Base-by-base conservation (phyloP, 2,329 filamentous ascomycete genomes). In the Penicillium decumbens region DNA sequence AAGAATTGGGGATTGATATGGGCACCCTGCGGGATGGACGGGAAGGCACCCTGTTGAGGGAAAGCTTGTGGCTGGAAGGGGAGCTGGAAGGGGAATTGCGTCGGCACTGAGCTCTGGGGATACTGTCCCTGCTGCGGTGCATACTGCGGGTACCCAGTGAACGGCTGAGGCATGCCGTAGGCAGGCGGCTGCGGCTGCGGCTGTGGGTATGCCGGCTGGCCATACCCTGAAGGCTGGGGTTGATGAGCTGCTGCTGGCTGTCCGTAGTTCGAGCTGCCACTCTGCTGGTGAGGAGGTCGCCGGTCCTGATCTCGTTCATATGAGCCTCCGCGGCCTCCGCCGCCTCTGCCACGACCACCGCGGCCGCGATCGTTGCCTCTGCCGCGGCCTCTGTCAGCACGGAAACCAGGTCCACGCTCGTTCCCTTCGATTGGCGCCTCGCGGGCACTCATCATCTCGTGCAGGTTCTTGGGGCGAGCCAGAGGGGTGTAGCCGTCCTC, bases 401-500 rank as follows among this genome's bases (percentile, higher is more conserved):
- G 66, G 60, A 75, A 64, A 62, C 67, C 56, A 53, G 68, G 49
- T 57, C 68, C 64, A 62, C 73, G 60, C 18, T 62, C 59, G 28
- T 57, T 61, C 5, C 57, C 58, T 59, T 73, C 69, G 20, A 68
- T 56, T 13, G 69, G 68, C 6, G 67, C 61, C 51, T 73, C 68
- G 37, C 66, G 64, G 15, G 58, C 51, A 15, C 72, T 61, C 74
- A 79, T 70, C 63, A 77, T 68, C 66, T 77, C 66, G 60, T 77
- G 69, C 56, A 85, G 82, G 42, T 84, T 84, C 15, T 79, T 75
- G 1, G 88, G 88, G 15, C 88, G 77, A 18, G 84, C 70, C 15
- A 92, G 75, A 4, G 86, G 85, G 55, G 82, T 85, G 66, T 92
- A 92, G 0, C 70, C 71, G 50, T 75, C 71, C 47, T 75, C 69